Conservation (phyloP, 1,284 basidiomycete genomes). For the Ustilago cynodontis region DNA sequence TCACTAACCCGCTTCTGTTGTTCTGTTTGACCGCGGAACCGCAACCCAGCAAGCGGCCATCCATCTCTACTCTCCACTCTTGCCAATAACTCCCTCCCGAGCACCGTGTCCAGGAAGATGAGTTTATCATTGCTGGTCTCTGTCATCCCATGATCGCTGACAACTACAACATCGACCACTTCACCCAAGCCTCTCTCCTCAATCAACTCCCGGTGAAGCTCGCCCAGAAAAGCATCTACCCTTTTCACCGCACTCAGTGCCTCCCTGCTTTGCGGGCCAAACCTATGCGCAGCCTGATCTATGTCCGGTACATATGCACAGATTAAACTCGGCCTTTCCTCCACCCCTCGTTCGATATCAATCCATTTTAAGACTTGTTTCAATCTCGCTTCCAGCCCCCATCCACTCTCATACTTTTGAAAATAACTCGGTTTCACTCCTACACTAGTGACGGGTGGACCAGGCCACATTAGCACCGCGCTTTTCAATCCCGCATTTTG, state of each 20-base stretch:
- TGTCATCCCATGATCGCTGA: constrained; percentile 94
- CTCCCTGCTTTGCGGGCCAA: constrained; percentile 76
- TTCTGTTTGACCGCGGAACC: constrained; percentile 14
- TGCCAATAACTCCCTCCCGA: constrained; percentile 78
- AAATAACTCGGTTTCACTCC: constrained; percentile 38
- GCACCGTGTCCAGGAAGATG: constrained; percentile 84
- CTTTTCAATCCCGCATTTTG: constrained; percentile 30
- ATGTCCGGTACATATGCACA: constrained; percentile 75
- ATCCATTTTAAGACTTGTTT: constrained; percentile 44
- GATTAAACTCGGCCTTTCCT: constrained; percentile 46
- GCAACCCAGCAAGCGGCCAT: constrained; percentile 71
- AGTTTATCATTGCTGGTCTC: constrained; percentile 81
- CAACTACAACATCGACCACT: constrained; percentile 88
- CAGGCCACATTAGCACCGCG: constrained; percentile 61
- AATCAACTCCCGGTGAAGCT: constrained; percentile 76
- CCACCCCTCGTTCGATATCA: constrained; percentile 20
- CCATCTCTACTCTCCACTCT: constrained; percentile 78
- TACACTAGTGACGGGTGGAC: constrained; percentile 44
- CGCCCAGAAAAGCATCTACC: constrained; percentile 82
- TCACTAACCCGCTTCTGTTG: background rate
- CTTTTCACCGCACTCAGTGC: constrained; percentile 74
- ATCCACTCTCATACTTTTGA: constrained; percentile 52
- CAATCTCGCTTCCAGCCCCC: constrained; percentile 32
- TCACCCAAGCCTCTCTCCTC: constrained; percentile 80
- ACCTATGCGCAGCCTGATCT: constrained; percentile 76